Evolutionary conservation across 2,329 filamentous ascomycete species (phyloP), one percentile per base, ranked within the genome.

Genomic region (Colletotrichum higginsianum): DNA sequence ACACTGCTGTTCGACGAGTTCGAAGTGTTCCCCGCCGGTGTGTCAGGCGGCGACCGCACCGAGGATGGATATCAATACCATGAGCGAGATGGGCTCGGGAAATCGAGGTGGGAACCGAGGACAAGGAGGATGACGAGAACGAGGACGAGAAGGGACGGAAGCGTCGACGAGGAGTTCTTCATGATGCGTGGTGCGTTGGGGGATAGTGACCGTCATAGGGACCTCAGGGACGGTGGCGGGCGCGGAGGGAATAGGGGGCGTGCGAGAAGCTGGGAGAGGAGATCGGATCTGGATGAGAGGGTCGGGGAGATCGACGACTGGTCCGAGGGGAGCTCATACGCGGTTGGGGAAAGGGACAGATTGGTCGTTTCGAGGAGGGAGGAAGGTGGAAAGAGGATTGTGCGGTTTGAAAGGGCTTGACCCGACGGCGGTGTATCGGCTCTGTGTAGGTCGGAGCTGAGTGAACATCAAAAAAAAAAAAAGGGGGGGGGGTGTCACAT

Each of bases 281-380:
- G 70, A 13, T 65, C 49, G 47, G 66, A 71, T 49, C 21, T 23
- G 26, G 61, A 57, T 18, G 66, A 70, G 0, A 56, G 49, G 44
- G 50, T 65, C n/a, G 66, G 67, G n/a, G 61, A 70, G 44, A 64
- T 69, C 46, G 70, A 70, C 11, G 50, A 70, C 23, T 23, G 23
- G 15, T 56, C 56, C 11, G 49, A 66, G 38, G 49, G 63, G 35
- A 58, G 57, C 35, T 69, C 67, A 21, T 70, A 70, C 26, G 23
- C 21, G 18, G 3, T 63, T 2, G 55, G 66, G 18, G 66, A 70
- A n/a, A 55, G 47, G 16, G 26, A 61, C 42, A 42, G 55, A 15
- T 40, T 52, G 42, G 12, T 26, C 1, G 58, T 63, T 12, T 21
- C 46, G 23, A 42, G 42, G 30, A 61, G 70, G 61, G 66, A 52